Evolutionary conservation across 495 filamentous ascomycete species (phyloP), one percentile per base, ranked within the genome.

Genomic region (Hypoxylon trugodes): DNA sequence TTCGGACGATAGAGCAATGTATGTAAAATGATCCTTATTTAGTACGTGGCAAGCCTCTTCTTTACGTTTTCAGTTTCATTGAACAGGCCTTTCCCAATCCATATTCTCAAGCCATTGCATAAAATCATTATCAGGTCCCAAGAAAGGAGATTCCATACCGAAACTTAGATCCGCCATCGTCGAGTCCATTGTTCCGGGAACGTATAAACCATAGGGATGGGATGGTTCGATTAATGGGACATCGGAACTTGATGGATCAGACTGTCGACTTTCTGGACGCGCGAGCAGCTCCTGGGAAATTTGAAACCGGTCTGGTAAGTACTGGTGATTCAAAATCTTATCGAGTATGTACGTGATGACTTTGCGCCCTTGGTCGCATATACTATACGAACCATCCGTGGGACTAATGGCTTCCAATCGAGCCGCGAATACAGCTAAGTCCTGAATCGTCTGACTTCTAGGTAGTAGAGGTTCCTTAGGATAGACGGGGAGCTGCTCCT

Each of bases 401-500:
- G 71, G 71, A 8, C 69, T 66, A 22, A 70, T 56, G 19, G 69
- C 69, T 1, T 67, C 71, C 6, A 74, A 50, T 3, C 69, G 46
- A 43, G 63, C 64, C 13, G 71, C 71, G 36, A 74, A 74, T 1
- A 74, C 67, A 26, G 71, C 69, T 16, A 74, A 42, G 32, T 74
- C 64, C 48, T 74, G 71, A 15, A 74, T 74, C 9, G 71, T 74
- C 30, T 69, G 66, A 28, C 71, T 74, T 19, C 71, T 65, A 16
- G 71, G 67, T 19, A 75, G 61, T 5, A 73, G 66, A 50, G 77
- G 77, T 5, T 73, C 65, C 57, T 76, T 70, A 6, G 73, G 71
- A 30, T 77, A 72, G 28, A 77, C 78, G 15, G 74, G 75, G 6
- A 72, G 74, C 33, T 72, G 74, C 52, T 80, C 75, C 13, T 76